Conservation (phyloP, 2,329 filamentous ascomycete species). For the Clonostachys sp. region DNA sequence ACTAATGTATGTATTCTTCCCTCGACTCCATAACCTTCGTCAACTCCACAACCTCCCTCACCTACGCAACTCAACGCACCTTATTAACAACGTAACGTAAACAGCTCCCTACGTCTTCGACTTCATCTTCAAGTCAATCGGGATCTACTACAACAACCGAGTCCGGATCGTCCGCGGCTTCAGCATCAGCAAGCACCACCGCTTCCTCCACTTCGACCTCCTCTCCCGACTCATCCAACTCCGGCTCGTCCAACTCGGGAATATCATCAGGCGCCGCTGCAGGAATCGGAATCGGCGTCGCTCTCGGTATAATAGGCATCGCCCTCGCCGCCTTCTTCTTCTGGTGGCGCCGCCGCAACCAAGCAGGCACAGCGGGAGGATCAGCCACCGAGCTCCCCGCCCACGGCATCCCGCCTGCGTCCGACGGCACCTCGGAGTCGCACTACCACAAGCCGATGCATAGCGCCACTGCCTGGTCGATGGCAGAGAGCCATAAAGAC, state of each 20-base stretch:
- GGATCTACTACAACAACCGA: no score
- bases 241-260: conserved; percentile 3
- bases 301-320: conserved; percentile 15
- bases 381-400: not conserved
- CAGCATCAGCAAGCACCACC: not conserved
- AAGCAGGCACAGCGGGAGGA: not conserved
- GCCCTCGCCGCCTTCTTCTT: conserved; percentile 14
- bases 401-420: no score
- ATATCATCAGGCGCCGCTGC: conserved; percentile 20
- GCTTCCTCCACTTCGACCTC: not conserved
- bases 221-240: not conserved
- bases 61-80: no score
- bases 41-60: not conserved
- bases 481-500: no score
- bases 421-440: no score
- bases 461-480: no score
- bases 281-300: conserved; percentile 20
- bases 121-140: no score
- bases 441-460: no score
- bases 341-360: conserved; percentile 13
- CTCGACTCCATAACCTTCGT: no score
- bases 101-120: no score
- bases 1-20: conserved; percentile 12
- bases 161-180: no score
- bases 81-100: no score